These are phyloP conservation scores for Jaltomata sinuosa DNA, from an alignment of 257 asterid genomes.

Conservation along the genomic window DNA sequence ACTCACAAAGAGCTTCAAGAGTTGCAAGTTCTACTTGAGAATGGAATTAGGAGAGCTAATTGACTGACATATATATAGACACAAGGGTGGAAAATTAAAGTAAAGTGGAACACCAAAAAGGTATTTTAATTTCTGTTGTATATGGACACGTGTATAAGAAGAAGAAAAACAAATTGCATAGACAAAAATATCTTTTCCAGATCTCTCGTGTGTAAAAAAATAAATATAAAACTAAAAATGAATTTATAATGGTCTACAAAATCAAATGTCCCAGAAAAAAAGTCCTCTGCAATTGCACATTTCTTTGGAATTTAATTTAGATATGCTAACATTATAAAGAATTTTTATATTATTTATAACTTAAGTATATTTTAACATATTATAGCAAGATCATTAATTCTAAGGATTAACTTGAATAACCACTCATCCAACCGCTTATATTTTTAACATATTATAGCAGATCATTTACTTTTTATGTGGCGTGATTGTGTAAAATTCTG, in stretches of 20 bases:
- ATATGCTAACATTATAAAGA: not conserved
- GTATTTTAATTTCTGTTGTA: not conserved
- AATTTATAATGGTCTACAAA: too few species aligned
- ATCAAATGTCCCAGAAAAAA: too few species aligned
- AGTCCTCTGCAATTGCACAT: not conserved
- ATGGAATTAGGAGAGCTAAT: not conserved
- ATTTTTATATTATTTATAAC: too few species aligned
- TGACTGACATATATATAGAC: not conserved
- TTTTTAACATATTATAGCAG: too few species aligned
- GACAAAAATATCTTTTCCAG: too few species aligned
- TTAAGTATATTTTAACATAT: not conserved
- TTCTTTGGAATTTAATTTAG: not conserved
- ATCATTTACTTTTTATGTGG: too few species aligned
- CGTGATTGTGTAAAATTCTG: not conserved
- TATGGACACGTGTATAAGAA: too few species aligned
- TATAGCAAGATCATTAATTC: not conserved
- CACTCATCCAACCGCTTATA: not conserved
- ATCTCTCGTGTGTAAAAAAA: too few species aligned
- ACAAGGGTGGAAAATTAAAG: not conserved
- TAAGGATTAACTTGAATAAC: not conserved
- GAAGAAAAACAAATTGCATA: too few species aligned
- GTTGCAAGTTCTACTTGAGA: not conserved
- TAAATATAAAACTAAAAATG: too few species aligned
- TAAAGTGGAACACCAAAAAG: not conserved
- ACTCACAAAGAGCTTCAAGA: not conserved